A percentile compares a stretch with the other conserved stretches of the same genome.
These are phyloP conservation scores for Suillus hirtellus DNA, from an alignment of 768 basidiomycete species.

Conservation along the genomic window DNA sequence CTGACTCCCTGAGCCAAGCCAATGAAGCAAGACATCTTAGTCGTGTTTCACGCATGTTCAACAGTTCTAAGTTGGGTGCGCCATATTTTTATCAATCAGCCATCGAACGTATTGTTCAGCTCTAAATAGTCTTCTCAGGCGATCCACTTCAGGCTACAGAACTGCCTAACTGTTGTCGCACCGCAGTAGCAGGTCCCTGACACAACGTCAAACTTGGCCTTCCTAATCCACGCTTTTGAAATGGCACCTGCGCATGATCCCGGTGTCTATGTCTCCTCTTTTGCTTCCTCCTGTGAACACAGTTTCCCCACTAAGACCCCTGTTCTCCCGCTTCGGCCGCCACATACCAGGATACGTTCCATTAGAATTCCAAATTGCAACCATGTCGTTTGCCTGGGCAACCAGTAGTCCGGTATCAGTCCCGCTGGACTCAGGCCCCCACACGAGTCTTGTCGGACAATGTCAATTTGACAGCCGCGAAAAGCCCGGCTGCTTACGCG, in stretches of 20 bases:
- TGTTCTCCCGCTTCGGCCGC: slow-evolving; percentile 11
- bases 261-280: not conserved
- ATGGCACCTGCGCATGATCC: not conserved
- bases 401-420: slow-evolving; percentile 8
- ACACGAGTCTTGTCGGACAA: not conserved
- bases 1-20: not conserved
- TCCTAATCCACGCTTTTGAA: slow-evolving; percentile 4
- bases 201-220: not conserved
- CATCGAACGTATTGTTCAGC: not conserved
- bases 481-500: slow-evolving; percentile 13
- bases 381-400: slow-evolving; percentile 9
- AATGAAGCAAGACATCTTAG: slow-evolving; percentile 4
- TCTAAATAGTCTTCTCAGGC: slow-evolving; percentile 6
- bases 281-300: slow-evolving; percentile 5
- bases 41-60: slow-evolving; percentile 5
- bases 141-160: not conserved
- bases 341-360: slow-evolving; percentile 3
- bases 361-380: slow-evolving; percentile 4
- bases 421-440: not conserved
- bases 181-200: slow-evolving; percentile 6
- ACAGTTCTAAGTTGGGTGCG: not conserved
- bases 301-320: slow-evolving; percentile 4
- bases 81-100: not conserved
- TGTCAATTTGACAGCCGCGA: slow-evolving; percentile 10
- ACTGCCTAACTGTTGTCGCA: not conserved